Evolutionary conservation across 768 basidiomycete species (phyloP).

Genomic region (Suillus bovinus): DNA sequence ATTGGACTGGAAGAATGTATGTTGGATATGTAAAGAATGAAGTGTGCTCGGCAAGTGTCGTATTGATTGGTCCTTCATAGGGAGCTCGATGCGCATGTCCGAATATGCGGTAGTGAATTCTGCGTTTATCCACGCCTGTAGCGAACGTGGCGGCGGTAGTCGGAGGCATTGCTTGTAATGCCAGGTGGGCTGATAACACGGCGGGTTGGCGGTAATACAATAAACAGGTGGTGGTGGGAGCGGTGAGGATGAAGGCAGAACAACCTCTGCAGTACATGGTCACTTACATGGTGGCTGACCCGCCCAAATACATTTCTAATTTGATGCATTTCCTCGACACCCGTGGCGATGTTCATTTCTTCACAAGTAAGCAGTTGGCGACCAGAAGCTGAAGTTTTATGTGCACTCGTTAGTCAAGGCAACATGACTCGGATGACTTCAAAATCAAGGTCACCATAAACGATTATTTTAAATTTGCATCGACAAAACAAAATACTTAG

Average conservation of each 20-base stretch:
- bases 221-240: not conserved
- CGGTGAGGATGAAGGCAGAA: not conserved
- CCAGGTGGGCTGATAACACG: not conserved
- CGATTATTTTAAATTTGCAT: too few species aligned
- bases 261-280: not conserved
- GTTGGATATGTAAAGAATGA: not conserved
- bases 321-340: not conserved
- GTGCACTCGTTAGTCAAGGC: too few species aligned
- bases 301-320: not conserved
- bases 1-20: not conserved
- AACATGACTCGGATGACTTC: too few species aligned
- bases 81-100: not conserved
- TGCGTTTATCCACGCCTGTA: not conserved
- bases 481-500: not conserved
- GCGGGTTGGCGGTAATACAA: not conserved
- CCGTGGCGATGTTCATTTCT: not conserved
- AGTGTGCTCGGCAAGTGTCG: not conserved
- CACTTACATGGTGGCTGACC: not conserved
- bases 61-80: not conserved
- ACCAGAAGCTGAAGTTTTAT: not conserved
- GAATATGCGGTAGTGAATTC: conserved; percentile 1
- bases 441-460: too few species aligned
- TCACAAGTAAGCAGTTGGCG: not conserved
- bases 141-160: not conserved
- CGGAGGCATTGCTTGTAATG: not conserved